phyloP scores from a whole-genome alignment of 192 early-diverging fungal genomes.

The Linnemannia zychae region DNA sequence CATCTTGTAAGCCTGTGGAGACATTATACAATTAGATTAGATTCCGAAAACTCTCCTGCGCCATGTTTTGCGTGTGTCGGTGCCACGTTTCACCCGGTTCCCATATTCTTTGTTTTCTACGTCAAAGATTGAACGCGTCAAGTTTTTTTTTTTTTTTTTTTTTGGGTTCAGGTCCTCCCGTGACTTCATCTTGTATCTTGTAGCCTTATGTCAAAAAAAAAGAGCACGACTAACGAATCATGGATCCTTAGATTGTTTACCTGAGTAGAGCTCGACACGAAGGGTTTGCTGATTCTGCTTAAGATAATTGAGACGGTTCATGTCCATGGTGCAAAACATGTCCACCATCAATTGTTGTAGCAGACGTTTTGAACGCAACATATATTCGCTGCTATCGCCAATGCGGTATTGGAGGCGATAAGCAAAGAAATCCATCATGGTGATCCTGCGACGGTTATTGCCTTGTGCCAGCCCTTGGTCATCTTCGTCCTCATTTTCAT shows the following conservation, averaged over 20 bases:
- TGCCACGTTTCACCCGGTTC: too few species aligned
- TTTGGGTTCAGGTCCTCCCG: too few species aligned
- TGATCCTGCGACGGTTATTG: background rate
- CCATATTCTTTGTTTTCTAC: too few species aligned
- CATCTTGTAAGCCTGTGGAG: background rate
- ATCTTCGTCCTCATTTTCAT: background rate
- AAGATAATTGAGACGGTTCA: constrained; percentile 5
- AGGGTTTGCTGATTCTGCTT: background rate
- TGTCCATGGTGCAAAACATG: constrained; percentile 8
- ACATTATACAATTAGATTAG: too few species aligned
- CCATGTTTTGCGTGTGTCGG: too few species aligned
- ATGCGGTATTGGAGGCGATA: background rate
- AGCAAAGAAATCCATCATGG: constrained; percentile 3
- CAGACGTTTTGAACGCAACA: background rate
- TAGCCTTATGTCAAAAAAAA: too few species aligned
- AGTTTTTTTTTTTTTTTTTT: too few species aligned
- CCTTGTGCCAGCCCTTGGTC: constrained; percentile 11
- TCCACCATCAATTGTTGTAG: background rate
- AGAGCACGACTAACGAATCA: background rate
- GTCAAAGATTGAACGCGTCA: too few species aligned
- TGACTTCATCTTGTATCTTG: too few species aligned
- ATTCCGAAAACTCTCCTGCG: too few species aligned
- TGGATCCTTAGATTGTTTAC: background rate
- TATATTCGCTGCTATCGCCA: constrained; percentile 2
- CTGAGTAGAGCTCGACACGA: background rate